These are phyloP conservation scores for Trichosporon sp. DNA, from an alignment of 1,284 basidiomycete species.

Conservation along the genomic window DNA sequence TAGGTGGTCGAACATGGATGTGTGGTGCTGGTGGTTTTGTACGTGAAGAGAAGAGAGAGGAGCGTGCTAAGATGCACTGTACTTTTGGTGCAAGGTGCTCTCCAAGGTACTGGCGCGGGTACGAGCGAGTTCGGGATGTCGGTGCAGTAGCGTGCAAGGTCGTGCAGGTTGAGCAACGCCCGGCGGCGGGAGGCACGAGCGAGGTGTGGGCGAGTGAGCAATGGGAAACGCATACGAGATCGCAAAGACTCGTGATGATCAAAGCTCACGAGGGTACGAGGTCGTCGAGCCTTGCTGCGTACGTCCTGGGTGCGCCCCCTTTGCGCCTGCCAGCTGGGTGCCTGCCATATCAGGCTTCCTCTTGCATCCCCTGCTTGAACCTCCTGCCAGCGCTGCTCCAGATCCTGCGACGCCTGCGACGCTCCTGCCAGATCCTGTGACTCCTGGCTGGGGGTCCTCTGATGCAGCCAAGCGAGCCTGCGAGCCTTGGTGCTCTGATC, in stretches of 20 bases:
- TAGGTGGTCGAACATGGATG: conserved; percentile 17
- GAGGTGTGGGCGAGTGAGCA: conserved; percentile 1
- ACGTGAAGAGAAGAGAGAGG: conserved; percentile 14
- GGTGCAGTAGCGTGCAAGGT: conserved; percentile 9
- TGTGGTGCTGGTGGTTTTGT: conserved; percentile 16
- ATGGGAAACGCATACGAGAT: background rate
- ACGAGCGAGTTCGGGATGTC: conserved; percentile 10
- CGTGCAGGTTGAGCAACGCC: conserved; percentile 13
- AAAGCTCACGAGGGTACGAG: conserved; percentile 6
- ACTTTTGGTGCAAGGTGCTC: conserved; percentile 14
- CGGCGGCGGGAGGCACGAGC: conserved; percentile 11
- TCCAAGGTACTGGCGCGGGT: conserved; percentile 1
- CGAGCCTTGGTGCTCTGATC: background rate
- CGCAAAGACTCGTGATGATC: background rate
- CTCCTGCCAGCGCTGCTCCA: background rate
- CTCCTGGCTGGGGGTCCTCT: background rate
- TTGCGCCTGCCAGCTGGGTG: background rate
- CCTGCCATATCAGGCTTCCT: background rate
- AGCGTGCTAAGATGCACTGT: conserved; percentile 8
- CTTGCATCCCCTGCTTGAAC: background rate
- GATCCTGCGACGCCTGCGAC: background rate
- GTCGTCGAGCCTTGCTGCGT: background rate
- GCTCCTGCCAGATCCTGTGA: background rate
- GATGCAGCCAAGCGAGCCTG: background rate
- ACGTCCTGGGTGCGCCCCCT: background rate